These are phyloP conservation scores for Pelargonium fulgidum DNA, from an alignment of 441 rosid genomes.

Conservation along the genomic window DNA sequence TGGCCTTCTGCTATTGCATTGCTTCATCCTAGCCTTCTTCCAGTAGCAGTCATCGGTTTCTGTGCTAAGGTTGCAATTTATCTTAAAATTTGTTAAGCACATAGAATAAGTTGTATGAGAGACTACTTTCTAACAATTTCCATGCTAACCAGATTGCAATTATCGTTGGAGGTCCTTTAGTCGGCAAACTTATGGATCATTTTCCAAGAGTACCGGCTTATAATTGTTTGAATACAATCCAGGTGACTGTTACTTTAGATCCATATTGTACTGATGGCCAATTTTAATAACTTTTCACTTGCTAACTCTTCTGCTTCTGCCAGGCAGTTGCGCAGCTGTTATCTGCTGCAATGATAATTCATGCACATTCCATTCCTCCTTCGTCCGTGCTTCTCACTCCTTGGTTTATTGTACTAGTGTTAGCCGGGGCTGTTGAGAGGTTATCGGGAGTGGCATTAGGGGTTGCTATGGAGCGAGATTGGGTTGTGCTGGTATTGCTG, in stretches of 20 bases:
- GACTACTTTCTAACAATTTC: constrained; percentile 10
- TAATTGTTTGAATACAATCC: constrained; percentile 59
- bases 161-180: constrained; percentile 76
- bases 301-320: constrained; percentile 21
- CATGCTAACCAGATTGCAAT: constrained; percentile 44
- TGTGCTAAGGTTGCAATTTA: constrained; percentile 48
- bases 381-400: constrained; percentile 61
- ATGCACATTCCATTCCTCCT: constrained; percentile 49
- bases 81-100: constrained; percentile 9
- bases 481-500: constrained; percentile 78
- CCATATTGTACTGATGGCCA: background rate
- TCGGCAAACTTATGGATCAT: constrained; percentile 83
- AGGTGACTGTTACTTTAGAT: constrained; percentile 34
- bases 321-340: constrained; percentile 82
- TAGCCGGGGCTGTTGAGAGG: constrained; percentile 72
- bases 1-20: constrained; percentile 95
- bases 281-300: background rate
- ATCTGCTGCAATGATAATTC: constrained; percentile 78
- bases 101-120: background rate
- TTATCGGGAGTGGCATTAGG: constrained; percentile 79
- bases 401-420: constrained; percentile 67
- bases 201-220: constrained; percentile 83
- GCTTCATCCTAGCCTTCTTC: constrained; percentile 90
- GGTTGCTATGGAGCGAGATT: constrained; percentile 85
- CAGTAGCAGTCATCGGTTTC: constrained; percentile 84